Evolutionary conservation across 2,329 filamentous ascomycete species (phyloP), one percentile per base, ranked within the genome.

Genomic region (Botrytis sinoallii): DNA sequence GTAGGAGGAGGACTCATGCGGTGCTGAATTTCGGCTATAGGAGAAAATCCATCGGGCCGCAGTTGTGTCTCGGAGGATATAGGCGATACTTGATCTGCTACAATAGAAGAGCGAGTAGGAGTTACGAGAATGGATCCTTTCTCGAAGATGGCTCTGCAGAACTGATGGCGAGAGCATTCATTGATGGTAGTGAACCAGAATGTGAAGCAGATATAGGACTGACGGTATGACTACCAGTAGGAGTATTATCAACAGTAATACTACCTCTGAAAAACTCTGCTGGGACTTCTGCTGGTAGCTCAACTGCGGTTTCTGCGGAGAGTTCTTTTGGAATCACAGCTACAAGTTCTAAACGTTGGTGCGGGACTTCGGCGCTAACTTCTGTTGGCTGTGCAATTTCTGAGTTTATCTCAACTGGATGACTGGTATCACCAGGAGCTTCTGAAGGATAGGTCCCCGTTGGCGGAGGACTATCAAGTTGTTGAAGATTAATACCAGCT

Each of bases 321-420:
- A 55, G 65, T 18, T 52, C 55, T 14, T 75, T 74, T 2, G 78
- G 66, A 25, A 78, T 75, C 20, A 75, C 78, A 5, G 78, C 74
- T 40, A 9, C 32, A 42, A 80, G 75, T 48, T 81, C 78, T 65
- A 77, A 77, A 20, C 75, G 74, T 68, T 77, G 79, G 64, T 79
- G 75, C 12, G 75, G 67, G 9, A 74, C 75, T 57, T 79, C 77
- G 9, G 78, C 76, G 14, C 70, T 77, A 32, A 80, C 76, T 76
- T 80, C 79, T 0, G 76, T 76, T 9, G 80, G 88, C 87, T 76
- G 89, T 85, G 22, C 84, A 84, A 52, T 85, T 85, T 73, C 87
- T 86, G 67, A 44, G n/a, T 60, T 44, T 60, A 70, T 44, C n/a
- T 46, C 67, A 44, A 55, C 14, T 1, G 35, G 80, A 52, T 83